Conservation (phyloP, 75 land plant genomes). For the Ceratopteris richardii region DNA sequence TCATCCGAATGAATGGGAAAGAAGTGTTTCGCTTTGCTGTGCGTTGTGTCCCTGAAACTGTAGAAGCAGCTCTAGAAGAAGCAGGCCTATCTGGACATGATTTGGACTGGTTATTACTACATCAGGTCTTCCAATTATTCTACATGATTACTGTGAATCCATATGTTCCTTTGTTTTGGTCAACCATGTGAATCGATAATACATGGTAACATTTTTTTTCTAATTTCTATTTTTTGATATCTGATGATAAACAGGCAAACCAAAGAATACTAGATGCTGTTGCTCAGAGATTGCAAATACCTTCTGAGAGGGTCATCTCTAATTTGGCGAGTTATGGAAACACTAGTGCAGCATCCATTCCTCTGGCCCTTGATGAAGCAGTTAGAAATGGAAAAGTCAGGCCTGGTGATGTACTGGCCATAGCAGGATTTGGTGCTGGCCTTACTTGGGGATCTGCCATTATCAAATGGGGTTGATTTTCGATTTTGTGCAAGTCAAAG, state of each 20-base stretch:
- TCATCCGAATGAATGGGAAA: conserved; percentile 90
- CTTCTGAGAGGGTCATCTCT: conserved; percentile 58
- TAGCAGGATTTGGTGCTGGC: conserved; percentile 93
- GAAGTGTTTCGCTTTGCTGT: conserved; percentile 95
- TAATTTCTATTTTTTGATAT: too few species aligned
- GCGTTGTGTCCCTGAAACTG: conserved; percentile 63
- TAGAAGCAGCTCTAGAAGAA: conserved; percentile 68
- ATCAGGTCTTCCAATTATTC: conserved; percentile 50
- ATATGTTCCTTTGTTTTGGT: background rate
- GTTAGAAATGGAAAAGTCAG: conserved; percentile 68
- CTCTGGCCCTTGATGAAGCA: conserved; percentile 88
- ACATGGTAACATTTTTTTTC: background rate
- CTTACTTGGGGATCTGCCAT: conserved; percentile 97
- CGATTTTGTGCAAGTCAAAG: too few species aligned
- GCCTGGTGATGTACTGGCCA: conserved; percentile 60
- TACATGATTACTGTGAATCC: background rate
- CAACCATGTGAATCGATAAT: background rate
- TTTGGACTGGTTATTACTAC: conserved; percentile 89
- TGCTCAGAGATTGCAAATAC: conserved; percentile 55
- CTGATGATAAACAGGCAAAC: conserved; percentile 83
- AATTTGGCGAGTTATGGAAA: conserved; percentile 87
- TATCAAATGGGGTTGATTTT: conserved; percentile 41
- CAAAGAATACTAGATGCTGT: conserved; percentile 87
- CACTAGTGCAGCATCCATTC: conserved; percentile 95
- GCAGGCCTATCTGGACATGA: conserved; percentile 55